phyloP scores from a whole-genome alignment of 257 asterid species.

The Misopates orontium region DNA sequence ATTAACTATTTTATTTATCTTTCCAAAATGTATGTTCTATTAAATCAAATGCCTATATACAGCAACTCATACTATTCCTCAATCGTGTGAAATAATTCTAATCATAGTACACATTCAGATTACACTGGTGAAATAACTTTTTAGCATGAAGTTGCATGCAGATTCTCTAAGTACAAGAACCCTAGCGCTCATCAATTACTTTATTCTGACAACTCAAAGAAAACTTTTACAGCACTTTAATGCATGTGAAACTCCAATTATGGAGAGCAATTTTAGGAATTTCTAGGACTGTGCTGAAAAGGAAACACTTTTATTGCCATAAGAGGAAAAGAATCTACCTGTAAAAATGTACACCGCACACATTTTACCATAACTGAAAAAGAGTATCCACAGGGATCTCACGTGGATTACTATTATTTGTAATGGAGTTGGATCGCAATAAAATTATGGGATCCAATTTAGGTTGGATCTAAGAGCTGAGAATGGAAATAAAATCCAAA shows the following conservation, averaged over 20 bases:
- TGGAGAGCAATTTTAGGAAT: background rate
- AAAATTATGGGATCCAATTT: too few species aligned
- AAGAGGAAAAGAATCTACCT: constrained; percentile 1
- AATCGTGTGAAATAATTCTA: too few species aligned
- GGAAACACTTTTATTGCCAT: constrained; percentile 9
- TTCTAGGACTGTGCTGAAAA: constrained; percentile 19
- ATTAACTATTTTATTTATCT: too few species aligned
- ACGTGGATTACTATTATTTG: too few species aligned
- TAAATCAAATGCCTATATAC: too few species aligned
- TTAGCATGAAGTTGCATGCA: constrained; percentile 8
- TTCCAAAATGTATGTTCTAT: too few species aligned
- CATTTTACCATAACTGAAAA: background rate
- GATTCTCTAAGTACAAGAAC: constrained; percentile 13
- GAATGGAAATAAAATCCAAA: constrained; percentile 19
- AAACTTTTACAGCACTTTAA: background rate
- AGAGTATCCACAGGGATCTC: too few species aligned
- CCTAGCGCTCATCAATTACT: background rate
- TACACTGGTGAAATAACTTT: constrained; percentile 20
- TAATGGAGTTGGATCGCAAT: too few species aligned
- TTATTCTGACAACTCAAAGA: constrained; percentile 6
- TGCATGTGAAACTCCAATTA: constrained; percentile 23
- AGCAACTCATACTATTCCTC: too few species aligned
- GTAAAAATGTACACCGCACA: background rate
- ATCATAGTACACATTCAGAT: too few species aligned
- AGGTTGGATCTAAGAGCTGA: background rate